Evolutionary conservation across 2,329 filamentous ascomycete genomes (phyloP), one percentile per base, ranked within the genome.

Genomic region (Pseudocercospora macadamiae): DNA sequence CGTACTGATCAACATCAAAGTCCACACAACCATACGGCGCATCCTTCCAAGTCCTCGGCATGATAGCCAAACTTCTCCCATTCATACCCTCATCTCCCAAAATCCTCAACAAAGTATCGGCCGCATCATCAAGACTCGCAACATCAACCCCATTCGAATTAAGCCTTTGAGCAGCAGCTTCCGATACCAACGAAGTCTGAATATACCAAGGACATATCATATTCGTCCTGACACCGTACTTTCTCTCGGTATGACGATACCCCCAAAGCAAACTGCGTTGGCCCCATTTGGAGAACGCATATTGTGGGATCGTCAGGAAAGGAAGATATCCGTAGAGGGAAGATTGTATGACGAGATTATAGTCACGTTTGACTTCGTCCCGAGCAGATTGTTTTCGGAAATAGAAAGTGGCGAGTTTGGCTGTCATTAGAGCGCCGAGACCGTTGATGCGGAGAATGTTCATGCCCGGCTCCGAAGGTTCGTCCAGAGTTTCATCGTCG

Each of bases 311-410:
- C 12, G 18, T 19, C 10, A 28, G 77, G 7, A 73, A 74, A 57
- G 82, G 80, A 48, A 80, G 76, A 66, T 74, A 82, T 0, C 75
- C 76, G 0, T 77, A 78, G 67, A 82, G 74, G 55, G 76, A 79
- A 4, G 77, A 77, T 0, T 76, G 80, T 18, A 82, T 76, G 51
- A 82, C 77, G 37, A 82, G 75, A 55, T 78, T 79, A 1, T 79
- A 73, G 55, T 81, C 78, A 4, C 74, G 66, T 10, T 49, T 21
- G 28, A 21, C 45, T 18, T 74, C 71, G 0, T 70, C 64, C 0
- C 60, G 68, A 5, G 75, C 73, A 0, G 75, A 74, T 44, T 66
- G 64, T 18, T 55, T 42, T 4, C 53, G n/a, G 37, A 68, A 63
- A 56, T 60, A 64, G 76, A 80, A 66, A 79, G 72, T 59, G 65